Conservation (phyloP, 78 protist species). For the Salpingoeca rosetta region DNA sequence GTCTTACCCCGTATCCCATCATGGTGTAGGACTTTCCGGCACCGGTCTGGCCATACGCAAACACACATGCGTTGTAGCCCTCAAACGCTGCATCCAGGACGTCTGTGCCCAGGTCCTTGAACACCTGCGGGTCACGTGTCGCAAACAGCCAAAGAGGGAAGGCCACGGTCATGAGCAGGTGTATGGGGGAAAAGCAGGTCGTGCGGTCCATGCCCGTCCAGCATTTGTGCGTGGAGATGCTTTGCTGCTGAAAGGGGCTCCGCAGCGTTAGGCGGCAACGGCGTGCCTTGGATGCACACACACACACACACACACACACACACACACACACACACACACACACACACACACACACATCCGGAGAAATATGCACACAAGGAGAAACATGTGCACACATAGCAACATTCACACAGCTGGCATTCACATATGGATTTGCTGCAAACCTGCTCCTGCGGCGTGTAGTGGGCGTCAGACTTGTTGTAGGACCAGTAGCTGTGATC, state of each 20-base stretch:
- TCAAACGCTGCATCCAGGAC: slow-evolving; percentile 47
- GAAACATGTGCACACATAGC: too few relatives aligned
- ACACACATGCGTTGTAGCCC: slow-evolving; percentile 36
- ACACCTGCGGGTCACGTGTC: slow-evolving; percentile 36
- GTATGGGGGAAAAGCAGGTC: neutral
- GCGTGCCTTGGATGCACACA: too few relatives aligned
- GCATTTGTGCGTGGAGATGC: too few relatives aligned
- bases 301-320: too few relatives aligned
- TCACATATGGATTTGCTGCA: too few relatives aligned
- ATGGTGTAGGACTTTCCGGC: slow-evolving; percentile 43
- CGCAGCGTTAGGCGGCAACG: too few relatives aligned
- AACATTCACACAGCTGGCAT: too few relatives aligned
- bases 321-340: too few relatives aligned
- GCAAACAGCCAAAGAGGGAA: slow-evolving; percentile 31
- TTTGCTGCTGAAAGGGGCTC: too few relatives aligned
- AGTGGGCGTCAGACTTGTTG: slow-evolving; percentile 14
- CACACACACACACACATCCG: too few relatives aligned
- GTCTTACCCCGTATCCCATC: slow-evolving; percentile 20
- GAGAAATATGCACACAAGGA: too few relatives aligned
- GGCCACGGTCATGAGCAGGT: neutral
- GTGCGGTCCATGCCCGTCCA: too few relatives aligned
- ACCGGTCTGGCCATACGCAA: slow-evolving; percentile 74
- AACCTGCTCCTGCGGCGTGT: slow-evolving; percentile 35
- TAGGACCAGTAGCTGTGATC: slow-evolving; percentile 62
- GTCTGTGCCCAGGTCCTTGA: slow-evolving; percentile 27